These are phyloP conservation scores for Ichthyophthirius multifiliis DNA, from an alignment of 169 alveolate genomes.

Conservation along the genomic window DNA sequence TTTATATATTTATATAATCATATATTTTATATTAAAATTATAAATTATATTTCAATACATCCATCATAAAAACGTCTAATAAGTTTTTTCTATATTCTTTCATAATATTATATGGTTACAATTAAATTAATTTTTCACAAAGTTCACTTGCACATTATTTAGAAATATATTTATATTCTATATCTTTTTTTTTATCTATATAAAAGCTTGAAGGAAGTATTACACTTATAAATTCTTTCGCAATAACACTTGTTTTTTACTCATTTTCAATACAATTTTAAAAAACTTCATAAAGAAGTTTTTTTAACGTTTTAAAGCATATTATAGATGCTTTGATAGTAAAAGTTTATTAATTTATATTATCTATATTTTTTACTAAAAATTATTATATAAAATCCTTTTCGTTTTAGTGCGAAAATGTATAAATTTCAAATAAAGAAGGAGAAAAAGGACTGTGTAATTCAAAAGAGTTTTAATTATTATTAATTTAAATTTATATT, in stretches of 20 bases:
- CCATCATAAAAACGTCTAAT: neutral
- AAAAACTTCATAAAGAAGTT: neutral
- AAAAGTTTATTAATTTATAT: too few species aligned
- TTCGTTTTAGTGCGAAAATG: too few species aligned
- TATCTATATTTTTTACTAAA: too few species aligned
- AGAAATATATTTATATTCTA: neutral
- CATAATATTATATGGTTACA: neutral
- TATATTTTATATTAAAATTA: too few species aligned
- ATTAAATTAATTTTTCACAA: neutral
- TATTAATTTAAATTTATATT: neutral
- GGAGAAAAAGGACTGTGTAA: neutral
- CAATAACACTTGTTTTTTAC: neutral
- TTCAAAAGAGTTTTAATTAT: neutral
- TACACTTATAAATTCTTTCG: neutral
- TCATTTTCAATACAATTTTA: neutral
- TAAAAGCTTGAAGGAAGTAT: neutral
- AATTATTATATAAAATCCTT: too few species aligned
- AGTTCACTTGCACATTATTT: neutral
- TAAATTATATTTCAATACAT: too few species aligned
- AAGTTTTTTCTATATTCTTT: constrained; percentile 5
- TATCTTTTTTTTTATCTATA: neutral
- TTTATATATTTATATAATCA: too few species aligned
- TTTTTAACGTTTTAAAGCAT: neutral
- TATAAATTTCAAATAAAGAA: neutral
- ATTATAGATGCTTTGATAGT: neutral